Percentiles rank a stretch among this genome's conserved stretches.
Conservation (phyloP, 192 early-diverging fungal species). For the Coemansia sp. region DNA sequence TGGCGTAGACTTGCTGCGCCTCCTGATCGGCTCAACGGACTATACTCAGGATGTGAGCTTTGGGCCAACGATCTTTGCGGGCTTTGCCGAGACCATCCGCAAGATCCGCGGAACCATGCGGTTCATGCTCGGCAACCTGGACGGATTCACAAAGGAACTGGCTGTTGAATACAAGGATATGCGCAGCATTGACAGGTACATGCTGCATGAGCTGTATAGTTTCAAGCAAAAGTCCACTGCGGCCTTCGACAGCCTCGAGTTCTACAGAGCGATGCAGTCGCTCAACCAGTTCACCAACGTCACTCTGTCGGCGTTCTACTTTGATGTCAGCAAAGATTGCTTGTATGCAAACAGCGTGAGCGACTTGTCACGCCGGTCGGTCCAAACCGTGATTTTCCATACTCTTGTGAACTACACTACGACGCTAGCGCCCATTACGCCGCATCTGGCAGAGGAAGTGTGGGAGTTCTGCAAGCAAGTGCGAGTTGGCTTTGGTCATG, state of each 20-base stretch:
- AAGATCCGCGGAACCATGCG: slow-evolving; percentile 75
- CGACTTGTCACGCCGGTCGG: slow-evolving; percentile 56
- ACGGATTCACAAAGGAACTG: slow-evolving; percentile 54
- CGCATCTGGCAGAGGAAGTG: slow-evolving; percentile 72
- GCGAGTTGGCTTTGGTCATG: slow-evolving; percentile 44
- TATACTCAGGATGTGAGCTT: slow-evolving; percentile 74
- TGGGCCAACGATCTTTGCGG: slow-evolving; percentile 63
- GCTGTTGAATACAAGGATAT: slow-evolving; percentile 57
- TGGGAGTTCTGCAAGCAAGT: slow-evolving; percentile 61
- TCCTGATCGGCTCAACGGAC: slow-evolving; percentile 74
- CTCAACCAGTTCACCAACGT: slow-evolving; percentile 68
- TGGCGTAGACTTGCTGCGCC: slow-evolving; percentile 71
- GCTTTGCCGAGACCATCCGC: slow-evolving; percentile 66
- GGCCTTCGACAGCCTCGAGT: slow-evolving; percentile 63
- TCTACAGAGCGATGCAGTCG: slow-evolving; percentile 63
- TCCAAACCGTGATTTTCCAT: slow-evolving; percentile 66
- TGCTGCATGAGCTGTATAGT: slow-evolving; percentile 65
- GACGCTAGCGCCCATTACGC: slow-evolving; percentile 64
- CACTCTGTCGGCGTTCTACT: slow-evolving; percentile 72
- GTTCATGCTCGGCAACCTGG: slow-evolving; percentile 76
- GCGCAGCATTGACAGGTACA: slow-evolving; percentile 45
- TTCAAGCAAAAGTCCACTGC: slow-evolving; percentile 58
- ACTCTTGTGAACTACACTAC: slow-evolving; percentile 63
- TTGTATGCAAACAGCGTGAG: slow-evolving; percentile 61
- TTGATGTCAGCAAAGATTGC: slow-evolving; percentile 78